phyloP scores from a whole-genome alignment of 1,284 basidiomycete genomes.

The Moesziomyces antarcticus region DNA sequence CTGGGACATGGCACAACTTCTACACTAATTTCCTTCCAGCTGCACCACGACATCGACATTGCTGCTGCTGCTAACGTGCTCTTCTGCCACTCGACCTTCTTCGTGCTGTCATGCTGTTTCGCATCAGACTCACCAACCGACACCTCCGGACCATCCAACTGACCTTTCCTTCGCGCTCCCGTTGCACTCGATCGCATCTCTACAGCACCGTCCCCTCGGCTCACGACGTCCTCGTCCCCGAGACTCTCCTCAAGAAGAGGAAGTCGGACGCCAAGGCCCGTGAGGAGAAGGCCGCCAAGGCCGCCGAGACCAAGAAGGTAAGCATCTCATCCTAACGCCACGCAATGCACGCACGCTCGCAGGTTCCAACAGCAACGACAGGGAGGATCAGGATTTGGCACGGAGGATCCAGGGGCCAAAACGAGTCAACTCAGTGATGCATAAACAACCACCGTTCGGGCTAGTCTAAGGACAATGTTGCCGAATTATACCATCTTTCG shows the following conservation, averaged over 20 bases:
- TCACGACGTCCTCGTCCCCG: conserved; percentile 66
- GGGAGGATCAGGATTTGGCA: conserved; percentile 23
- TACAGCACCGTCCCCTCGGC: conserved; percentile 63
- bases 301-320: conserved; percentile 91
- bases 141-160: neutral
- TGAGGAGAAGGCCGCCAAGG: conserved; percentile 91
- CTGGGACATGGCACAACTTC: too few relatives aligned
- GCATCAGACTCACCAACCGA: neutral
- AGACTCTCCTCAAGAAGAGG: conserved; percentile 76
- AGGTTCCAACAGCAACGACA: conserved; percentile 85
- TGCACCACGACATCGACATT: neutral
- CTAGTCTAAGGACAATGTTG: conserved; percentile 66
- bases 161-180: conserved; percentile 4
- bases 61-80: neutral
- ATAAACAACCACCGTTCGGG: conserved; percentile 58
- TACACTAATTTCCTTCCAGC: neutral
- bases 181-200: neutral
- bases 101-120: neutral
- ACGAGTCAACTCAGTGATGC: conserved; percentile 53
- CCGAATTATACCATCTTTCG: conserved; percentile 68
- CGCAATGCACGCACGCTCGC: conserved; percentile 75
- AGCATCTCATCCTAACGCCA: conserved; percentile 13
- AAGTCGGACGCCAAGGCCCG: conserved; percentile 97
- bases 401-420: neutral
- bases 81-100: neutral